Percentiles rank a stretch among this genome's conserved stretches.
Evolutionary conservation across 176 grass and related monocot species (phyloP).

Genomic region (Panicum miliaceum): DNA sequence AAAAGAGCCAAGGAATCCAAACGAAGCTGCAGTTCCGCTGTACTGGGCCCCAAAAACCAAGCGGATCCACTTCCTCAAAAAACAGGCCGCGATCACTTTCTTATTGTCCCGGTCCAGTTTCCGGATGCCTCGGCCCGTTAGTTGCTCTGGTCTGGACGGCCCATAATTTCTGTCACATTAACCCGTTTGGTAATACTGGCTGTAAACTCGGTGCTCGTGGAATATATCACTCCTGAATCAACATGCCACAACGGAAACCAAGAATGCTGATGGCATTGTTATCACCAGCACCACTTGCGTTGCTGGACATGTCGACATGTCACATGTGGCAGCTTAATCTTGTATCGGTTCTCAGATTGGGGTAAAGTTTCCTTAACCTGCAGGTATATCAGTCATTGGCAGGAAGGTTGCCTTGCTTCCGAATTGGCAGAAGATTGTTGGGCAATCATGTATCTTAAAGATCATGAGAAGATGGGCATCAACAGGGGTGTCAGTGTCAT

Average conservation of each 20-base stretch:
- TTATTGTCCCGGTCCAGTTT: neutral
- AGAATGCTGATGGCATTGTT: slow-evolving; percentile 1
- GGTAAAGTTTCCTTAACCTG: slow-evolving; percentile 21
- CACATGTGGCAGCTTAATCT: neutral
- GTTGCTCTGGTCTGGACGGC: too few species aligned
- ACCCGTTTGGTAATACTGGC: neutral
- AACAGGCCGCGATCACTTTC: too few species aligned
- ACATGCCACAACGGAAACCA: neutral
- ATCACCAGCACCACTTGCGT: neutral
- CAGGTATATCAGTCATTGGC: slow-evolving; percentile 22
- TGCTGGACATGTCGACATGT: too few species aligned
- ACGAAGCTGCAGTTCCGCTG: neutral
- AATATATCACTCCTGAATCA: neutral
- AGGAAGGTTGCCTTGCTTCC: neutral
- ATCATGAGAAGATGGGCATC: slow-evolving; percentile 20
- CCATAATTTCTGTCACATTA: slow-evolving; percentile 8
- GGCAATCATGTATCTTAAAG: neutral
- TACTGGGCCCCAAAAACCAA: neutral
- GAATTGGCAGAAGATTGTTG: too few species aligned
- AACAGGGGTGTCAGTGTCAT: neutral
- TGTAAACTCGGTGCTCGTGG: neutral
- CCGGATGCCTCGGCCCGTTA: neutral
- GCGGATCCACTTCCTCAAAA: too few species aligned
- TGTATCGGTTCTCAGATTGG: neutral
- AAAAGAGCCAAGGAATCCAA: neutral